These are phyloP conservation scores for Picochlorum sp. DNA, from an alignment of 139 green algal species.

Conservation along the genomic window DNA sequence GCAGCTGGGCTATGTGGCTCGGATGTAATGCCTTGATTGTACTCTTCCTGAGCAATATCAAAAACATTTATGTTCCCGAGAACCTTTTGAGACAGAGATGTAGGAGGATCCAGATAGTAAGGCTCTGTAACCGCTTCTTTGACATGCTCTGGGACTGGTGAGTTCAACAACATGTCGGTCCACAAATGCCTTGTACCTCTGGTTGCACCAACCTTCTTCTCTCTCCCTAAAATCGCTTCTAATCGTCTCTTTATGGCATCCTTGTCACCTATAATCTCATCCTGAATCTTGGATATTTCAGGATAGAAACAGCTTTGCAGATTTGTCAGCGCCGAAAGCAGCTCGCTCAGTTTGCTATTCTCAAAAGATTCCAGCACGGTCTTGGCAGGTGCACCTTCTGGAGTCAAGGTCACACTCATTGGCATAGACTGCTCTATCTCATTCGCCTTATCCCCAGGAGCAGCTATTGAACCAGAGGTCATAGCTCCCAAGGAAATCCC, in stretches of 20 bases:
- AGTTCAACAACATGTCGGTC: slow-evolving; percentile 34
- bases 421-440: too few species aligned
- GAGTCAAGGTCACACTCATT: not conserved
- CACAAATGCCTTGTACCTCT: slow-evolving; percentile 48
- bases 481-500: too few species aligned
- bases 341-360: not conserved
- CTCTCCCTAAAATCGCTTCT: too few species aligned
- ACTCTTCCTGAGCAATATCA: not conserved
- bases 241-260: too few species aligned
- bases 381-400: not conserved
- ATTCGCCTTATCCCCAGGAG: too few species aligned
- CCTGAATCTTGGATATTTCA: too few species aligned
- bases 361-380: not conserved
- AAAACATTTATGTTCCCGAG: not conserved
- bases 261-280: too few species aligned
- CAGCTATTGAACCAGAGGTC: too few species aligned
- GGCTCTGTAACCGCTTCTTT: not conserved
- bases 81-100: not conserved
- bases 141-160: slow-evolving; percentile 13
- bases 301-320: too few species aligned
- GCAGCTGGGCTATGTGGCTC: not conserved
- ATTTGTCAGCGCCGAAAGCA: not conserved
- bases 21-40: not conserved
- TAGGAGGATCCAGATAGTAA: not conserved
- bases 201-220: too few species aligned